Conservation (phyloP, 2,329 filamentous ascomycete species). For the Exophiala bonariae region DNA sequence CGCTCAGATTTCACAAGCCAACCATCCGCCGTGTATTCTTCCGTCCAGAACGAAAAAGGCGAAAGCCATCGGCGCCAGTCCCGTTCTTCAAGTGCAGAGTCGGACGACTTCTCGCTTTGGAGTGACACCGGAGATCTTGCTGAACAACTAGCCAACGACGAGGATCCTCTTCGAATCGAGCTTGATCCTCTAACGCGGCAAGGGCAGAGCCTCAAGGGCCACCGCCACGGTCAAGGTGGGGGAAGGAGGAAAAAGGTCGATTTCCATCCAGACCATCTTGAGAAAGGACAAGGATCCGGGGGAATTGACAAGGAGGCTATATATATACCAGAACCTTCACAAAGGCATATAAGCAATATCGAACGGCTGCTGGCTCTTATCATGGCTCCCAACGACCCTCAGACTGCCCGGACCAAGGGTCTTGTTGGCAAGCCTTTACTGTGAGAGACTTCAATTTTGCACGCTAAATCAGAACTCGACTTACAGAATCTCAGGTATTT, state of each 20-base stretch:
- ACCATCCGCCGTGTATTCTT: constrained; percentile 38
- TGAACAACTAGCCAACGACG: constrained; percentile 80
- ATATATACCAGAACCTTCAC: constrained; percentile 69
- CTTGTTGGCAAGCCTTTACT: constrained; percentile 93
- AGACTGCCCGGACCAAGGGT: constrained; percentile 75
- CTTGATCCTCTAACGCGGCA: constrained; percentile 52
- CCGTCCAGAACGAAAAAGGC: constrained; percentile 48
- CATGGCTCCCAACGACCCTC: constrained; percentile 76
- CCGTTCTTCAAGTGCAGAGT: constrained; percentile 48
- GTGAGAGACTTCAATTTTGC: constrained; percentile 53
- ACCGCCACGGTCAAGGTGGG: constrained; percentile 28
- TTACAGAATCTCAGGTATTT: constrained; percentile 68
- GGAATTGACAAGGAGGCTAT: constrained; percentile 72
- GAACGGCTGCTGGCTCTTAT: constrained; percentile 75
- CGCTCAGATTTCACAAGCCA: constrained; percentile 38
- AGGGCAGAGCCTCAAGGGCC: constrained; percentile 37
- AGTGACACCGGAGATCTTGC: constrained; percentile 93
- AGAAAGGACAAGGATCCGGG: constrained; percentile 41
- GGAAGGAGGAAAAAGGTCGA: constrained; percentile 31
- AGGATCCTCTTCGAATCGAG: constrained; percentile 76
- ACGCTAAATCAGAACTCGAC: not conserved
- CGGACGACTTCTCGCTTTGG: constrained; percentile 76
- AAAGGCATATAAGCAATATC: constrained; percentile 62
- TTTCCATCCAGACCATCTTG: constrained; percentile 36
- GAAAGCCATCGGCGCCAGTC: constrained; percentile 52